Evolutionary conservation across 2,329 filamentous ascomycete species (phyloP), one percentile per base, ranked within the genome.

Genomic region (Claviceps sp.): DNA sequence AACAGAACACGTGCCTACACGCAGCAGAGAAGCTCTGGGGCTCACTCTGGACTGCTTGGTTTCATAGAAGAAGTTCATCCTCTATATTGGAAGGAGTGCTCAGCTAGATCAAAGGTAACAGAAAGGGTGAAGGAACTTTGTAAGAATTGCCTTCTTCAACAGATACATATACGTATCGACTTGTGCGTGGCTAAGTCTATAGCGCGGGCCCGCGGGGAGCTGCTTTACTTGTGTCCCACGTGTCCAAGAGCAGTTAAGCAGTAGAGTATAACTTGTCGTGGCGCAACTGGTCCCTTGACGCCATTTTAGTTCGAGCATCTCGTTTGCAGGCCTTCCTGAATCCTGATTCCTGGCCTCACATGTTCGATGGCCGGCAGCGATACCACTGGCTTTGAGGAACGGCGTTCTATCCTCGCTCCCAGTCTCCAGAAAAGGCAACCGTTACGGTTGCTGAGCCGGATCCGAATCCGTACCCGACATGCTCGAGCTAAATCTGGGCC

Each of bases 401-500:
- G 75, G 75, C 3, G 78, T 63, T 52, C 73, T 67, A 10, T 75
- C 71, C 13, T 65, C 65, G 5, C 66, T 65, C n/a, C n/a, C n/a
- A n/a, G n/a, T n/a, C n/a, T 1, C 64, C 62, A 1, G 68, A 64
- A 69, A 69, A 5, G 62, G 60, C n/a, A 67, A 69, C 1, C 68
- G 67, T 41, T 68, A 65, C 17, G 66, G 63, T 26, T 26, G 45
- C 38, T 13, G 61, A 62, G 24, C 58, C 54, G 0, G 70, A 62
- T 43, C 63, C 66, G 50, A 74, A 76, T 2, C 68, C 62, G 10
- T 66, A 61, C 38, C 67, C 65, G 4, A 66, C 60, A 38, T 68
- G 70, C 5, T 75, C 71, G 4, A 73, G 65, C 6, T 71, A 69
- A 8, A 73, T 68, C 26, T 78, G 74, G 5, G 72, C 74, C 56